Percentiles rank a stretch among this genome's conserved stretches.
phyloP scores from a whole-genome alignment of 1,139 yeast genomes.

The Pichia sp. region DNA sequence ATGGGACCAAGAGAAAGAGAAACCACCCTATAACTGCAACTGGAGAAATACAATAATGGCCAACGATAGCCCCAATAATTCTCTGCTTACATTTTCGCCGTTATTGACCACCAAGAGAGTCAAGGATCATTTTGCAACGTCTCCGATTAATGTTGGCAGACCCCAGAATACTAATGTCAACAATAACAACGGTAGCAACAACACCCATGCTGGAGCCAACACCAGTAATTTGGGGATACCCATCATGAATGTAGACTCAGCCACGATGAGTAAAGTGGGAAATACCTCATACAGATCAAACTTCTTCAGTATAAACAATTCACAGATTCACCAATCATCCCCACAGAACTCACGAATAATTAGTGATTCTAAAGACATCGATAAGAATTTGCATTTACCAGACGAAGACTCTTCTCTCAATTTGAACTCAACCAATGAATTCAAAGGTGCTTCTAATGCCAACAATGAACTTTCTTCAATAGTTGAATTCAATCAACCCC shows the following conservation, averaged over 20 bases:
- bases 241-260: constrained; percentile 13
- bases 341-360: constrained; percentile 11
- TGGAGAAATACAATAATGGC: constrained; percentile 18
- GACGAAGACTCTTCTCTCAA: neutral
- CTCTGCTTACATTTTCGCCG: constrained; percentile 59
- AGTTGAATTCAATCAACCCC: constrained; percentile 30
- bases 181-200: constrained; percentile 18
- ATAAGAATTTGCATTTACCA: neutral
- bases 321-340: constrained; percentile 16
- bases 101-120: constrained; percentile 39
- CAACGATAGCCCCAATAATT: constrained; percentile 39
- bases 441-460: neutral
- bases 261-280: neutral
- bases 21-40: neutral
- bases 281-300: constrained; percentile 2
- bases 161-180: neutral
- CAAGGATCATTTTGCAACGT: constrained; percentile 46
- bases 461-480: constrained; percentile 12
- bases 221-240: neutral
- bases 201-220: too few species aligned
- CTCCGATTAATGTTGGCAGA: constrained; percentile 36
- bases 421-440: neutral
- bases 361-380: constrained; percentile 3
- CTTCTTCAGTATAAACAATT: constrained; percentile 8
- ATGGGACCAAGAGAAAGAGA: neutral